Evolutionary conservation across 257 asterid species (phyloP).

Genomic region (Ocimum tenuiflorum): DNA sequence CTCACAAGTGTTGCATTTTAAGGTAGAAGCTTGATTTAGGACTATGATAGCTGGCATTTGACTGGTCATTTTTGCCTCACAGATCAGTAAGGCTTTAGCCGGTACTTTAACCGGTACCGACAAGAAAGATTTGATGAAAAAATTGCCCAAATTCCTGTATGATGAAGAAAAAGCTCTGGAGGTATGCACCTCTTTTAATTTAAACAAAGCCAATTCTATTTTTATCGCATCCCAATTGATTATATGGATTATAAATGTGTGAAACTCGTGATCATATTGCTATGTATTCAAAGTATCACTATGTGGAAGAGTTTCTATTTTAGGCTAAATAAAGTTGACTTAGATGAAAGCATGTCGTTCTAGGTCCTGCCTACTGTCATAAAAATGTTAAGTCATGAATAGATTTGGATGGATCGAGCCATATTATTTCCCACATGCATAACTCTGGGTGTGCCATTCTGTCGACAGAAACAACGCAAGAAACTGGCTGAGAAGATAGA

Average conservation of each 20-base stretch:
- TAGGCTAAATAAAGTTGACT: neutral
- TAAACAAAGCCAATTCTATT: neutral
- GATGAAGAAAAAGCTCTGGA: slow-evolving; percentile 83
- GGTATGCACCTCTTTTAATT: slow-evolving; percentile 34
- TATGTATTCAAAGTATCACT: neutral
- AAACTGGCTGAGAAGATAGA: slow-evolving; percentile 59
- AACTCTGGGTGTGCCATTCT: neutral
- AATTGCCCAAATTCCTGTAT: slow-evolving; percentile 74
- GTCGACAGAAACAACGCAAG: slow-evolving; percentile 62
- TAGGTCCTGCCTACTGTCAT: neutral
- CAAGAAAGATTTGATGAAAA: slow-evolving; percentile 74
- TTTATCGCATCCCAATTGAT: neutral
- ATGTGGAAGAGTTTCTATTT: neutral
- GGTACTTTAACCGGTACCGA: slow-evolving; percentile 55
- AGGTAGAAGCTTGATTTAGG: slow-evolving; percentile 4
- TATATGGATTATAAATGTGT: neutral
- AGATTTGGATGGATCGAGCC: neutral
- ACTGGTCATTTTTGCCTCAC: slow-evolving; percentile 11
- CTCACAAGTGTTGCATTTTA: neutral
- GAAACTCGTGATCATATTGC: neutral
- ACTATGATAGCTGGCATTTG: neutral
- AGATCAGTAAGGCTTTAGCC: slow-evolving; percentile 67
- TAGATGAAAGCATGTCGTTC: neutral
- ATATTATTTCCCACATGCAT: neutral
- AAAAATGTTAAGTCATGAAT: neutral